Base-by-base conservation (phyloP, 257 asterid genomes). In the Solanum lycopersicoides region DNA sequence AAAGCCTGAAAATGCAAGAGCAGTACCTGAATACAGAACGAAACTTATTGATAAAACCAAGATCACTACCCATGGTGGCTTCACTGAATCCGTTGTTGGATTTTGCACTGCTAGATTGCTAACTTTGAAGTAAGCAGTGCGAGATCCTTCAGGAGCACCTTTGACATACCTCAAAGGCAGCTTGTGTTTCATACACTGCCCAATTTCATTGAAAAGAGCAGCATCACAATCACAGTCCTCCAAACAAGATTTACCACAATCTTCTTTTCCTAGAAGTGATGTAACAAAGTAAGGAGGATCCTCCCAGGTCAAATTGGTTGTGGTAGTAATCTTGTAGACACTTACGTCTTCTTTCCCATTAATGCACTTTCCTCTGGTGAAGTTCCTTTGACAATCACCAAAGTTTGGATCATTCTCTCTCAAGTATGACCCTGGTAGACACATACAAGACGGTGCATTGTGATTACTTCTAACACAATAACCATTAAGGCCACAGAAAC, bases 161-260 rank as follows among this genome's bases (percentile, higher is more conserved):
- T 34, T 87, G 44, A 75, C 86, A 68, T 89, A 89, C 88, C 60
- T 87, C 56, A 89, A 69, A 45, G 91, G 91, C 25, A 87, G 89
- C 68, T 87, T 87, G 45, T 80, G 83, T 41, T 84, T 87, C 20
- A 39, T 56, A 15, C 90, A 89, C 47, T 1, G 13, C 32, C 86
- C 68, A 63, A 1, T 39, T 20, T 47, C 32, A 1, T 32, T 41
- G 44, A 79, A 86, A 3, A 85, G 15, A 37, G 87, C 89, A 56
- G 90, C 90, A 85, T 84, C 86, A 82, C 91, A 89, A 85, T 80
- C 86, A 47, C 91, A 89, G 12, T 89, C 91, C 56, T 87, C 90
- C 12, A 41, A 69, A 44, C 90, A 89, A 9, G 90, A 87, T 25
- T 30, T 37, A 4, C 28, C 53, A 35, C 89, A 87, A 50, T 85